phyloP scores from a whole-genome alignment of 495 filamentous ascomycete genomes.

The Talaromyces ruber region DNA sequence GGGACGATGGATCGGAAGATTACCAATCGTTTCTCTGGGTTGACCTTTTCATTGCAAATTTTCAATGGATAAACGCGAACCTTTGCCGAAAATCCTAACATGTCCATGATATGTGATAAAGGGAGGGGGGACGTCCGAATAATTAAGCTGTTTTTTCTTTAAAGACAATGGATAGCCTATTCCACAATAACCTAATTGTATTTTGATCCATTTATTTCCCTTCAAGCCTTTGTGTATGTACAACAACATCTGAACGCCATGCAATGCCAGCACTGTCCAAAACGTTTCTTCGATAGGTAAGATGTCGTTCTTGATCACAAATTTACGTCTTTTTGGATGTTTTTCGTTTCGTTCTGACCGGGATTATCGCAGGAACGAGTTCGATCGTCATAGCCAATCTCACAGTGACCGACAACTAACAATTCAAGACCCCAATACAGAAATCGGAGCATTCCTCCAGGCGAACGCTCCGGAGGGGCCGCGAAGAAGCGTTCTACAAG shows the following conservation, averaged over 20 bases:
- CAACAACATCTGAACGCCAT: not conserved
- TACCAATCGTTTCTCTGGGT: not conserved
- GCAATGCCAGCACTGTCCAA: slow-evolving; percentile 7
- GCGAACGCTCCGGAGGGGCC: not conserved
- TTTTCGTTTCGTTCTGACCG: not conserved
- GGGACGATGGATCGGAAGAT: not conserved
- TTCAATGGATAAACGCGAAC: not conserved
- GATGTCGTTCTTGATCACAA: not conserved
- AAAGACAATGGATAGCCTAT: not conserved
- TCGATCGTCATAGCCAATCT: not conserved
- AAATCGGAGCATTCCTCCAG: slow-evolving; percentile 4
- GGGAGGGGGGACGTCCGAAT: not conserved
- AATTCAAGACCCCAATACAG: not conserved
- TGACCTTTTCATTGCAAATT: not conserved
- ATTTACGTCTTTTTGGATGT: not conserved
- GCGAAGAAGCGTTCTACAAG: not conserved
- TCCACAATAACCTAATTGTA: not conserved
- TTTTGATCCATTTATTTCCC: not conserved
- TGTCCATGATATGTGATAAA: not conserved
- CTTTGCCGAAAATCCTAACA: not conserved
- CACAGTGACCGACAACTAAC: slow-evolving; percentile 5
- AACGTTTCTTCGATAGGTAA: slow-evolving; percentile 7
- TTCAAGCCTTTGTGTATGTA: not conserved
- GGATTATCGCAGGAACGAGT: not conserved
- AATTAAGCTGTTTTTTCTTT: not conserved